Evolutionary conservation across 2,329 filamentous ascomycete species (phyloP).

Genomic region (Allantophomopsis lycopodina): DNA sequence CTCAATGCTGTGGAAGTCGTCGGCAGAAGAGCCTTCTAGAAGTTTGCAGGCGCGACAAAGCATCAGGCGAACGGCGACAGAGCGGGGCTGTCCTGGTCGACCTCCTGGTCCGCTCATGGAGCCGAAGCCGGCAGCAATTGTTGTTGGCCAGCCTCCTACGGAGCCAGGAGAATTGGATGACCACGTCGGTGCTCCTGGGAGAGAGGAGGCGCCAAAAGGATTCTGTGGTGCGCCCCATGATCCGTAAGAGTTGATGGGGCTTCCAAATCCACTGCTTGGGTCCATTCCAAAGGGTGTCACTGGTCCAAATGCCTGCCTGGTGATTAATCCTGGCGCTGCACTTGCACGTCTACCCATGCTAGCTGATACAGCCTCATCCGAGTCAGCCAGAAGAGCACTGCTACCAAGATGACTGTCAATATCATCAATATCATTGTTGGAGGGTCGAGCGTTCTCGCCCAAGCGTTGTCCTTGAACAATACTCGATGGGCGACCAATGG

Average conservation of each 20-base stretch:
- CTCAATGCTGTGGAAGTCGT: slow-evolving; percentile 58
- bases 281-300: slow-evolving; percentile 17
- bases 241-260: slow-evolving; percentile 14
- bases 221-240: slow-evolving; percentile 19
- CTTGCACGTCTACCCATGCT: slow-evolving; percentile 20
- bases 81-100: slow-evolving; percentile 43
- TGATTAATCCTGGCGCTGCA: slow-evolving; percentile 11
- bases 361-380: slow-evolving; percentile 35
- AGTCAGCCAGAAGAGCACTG: slow-evolving; percentile 73
- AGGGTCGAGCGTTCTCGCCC: slow-evolving; percentile 22
- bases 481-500: slow-evolving; percentile 79
- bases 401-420: slow-evolving; percentile 75
- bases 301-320: slow-evolving; percentile 13
- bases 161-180: slow-evolving; percentile 7
- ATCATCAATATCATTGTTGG: slow-evolving; percentile 50
- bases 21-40: slow-evolving; percentile 30
- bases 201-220: slow-evolving; percentile 17
- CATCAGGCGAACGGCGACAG: slow-evolving; percentile 56
- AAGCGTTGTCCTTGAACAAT: slow-evolving; percentile 37
- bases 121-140: slow-evolving; percentile 30
- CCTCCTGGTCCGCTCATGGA: slow-evolving; percentile 19
- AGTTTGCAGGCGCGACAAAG: slow-evolving; percentile 69
- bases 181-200: slow-evolving; percentile 11
- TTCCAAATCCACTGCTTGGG: slow-evolving; percentile 10
- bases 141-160: slow-evolving; percentile 14